Percentiles rank a stretch among this genome's conserved stretches.
Evolutionary conservation across 2,329 filamentous ascomycete genomes (phyloP).

Genomic region (Alternaria brassicae): DNA sequence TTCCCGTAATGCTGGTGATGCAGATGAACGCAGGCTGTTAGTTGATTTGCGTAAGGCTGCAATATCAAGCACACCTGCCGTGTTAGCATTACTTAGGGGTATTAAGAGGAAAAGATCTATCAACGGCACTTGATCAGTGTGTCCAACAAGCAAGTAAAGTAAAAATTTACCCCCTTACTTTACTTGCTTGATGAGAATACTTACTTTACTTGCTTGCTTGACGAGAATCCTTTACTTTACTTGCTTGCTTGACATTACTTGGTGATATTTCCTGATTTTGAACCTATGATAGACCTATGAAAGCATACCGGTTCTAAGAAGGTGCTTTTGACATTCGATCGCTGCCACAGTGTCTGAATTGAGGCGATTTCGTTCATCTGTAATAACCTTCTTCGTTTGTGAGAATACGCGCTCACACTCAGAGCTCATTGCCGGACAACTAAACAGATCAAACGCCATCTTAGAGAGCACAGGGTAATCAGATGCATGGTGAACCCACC

Average conservation of each 20-base stretch:
- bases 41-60: constrained; percentile 6
- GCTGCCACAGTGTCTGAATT: constrained; percentile 7
- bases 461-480: constrained; percentile 7
- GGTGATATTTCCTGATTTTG: neutral
- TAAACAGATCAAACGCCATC: constrained; percentile 11
- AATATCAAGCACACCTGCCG: constrained; percentile 2
- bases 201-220: neutral
- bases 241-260: neutral
- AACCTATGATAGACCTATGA: neutral
- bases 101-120: constrained; percentile 8
- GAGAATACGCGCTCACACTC: constrained; percentile 14
- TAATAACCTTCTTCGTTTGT: constrained; percentile 12
- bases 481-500: neutral
- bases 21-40: constrained; percentile 6
- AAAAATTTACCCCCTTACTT: neutral
- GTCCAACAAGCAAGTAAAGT: neutral
- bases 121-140: neutral
- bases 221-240: too few species aligned
- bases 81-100: constrained; percentile 1
- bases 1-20: neutral
- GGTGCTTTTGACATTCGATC: constrained; percentile 12
- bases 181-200: neutral
- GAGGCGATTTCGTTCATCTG: constrained; percentile 12
- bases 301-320: neutral
- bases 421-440: constrained; percentile 11